phyloP scores from a whole-genome alignment of 805 yeast species.

The Wickerhamomyces strasburgensis region DNA sequence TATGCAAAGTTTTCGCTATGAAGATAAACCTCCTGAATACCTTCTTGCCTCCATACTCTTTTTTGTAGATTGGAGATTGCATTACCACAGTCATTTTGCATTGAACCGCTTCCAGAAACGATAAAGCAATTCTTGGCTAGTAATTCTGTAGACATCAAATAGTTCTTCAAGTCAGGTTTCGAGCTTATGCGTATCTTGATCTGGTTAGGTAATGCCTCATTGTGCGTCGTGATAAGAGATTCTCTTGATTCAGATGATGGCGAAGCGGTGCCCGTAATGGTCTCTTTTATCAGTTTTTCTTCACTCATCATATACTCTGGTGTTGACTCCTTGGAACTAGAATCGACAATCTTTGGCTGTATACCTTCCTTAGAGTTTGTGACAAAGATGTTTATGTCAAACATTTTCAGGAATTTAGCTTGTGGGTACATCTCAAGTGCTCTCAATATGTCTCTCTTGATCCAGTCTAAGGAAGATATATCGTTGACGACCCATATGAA shows the following conservation, averaged over 20 bases:
- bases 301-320: too few relatives aligned
- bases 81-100: conserved; percentile 36
- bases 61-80: conserved; percentile 38
- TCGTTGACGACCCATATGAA: conserved; percentile 42
- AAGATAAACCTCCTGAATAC: conserved; percentile 40
- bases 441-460: conserved; percentile 30
- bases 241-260: not conserved
- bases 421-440: not conserved
- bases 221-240: not conserved
- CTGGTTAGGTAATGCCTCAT: not conserved
- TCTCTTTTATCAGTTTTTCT: not conserved
- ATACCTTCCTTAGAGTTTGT: conserved; percentile 24
- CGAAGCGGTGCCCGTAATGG: not conserved
- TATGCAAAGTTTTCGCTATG: conserved; percentile 50
- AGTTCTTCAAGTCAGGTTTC: conserved; percentile 15
- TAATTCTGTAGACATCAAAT: conserved; percentile 2
- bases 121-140: conserved; percentile 35
- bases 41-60: conserved; percentile 20
- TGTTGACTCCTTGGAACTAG: not conserved
- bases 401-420: not conserved
- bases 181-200: conserved; percentile 7
- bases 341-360: not conserved
- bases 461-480: conserved; percentile 35
- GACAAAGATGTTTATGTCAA: conserved; percentile 24
- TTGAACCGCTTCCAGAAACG: conserved; percentile 40